These are phyloP conservation scores for Bullera alba DNA, from an alignment of 768 basidiomycete species.

Conservation along the genomic window DNA sequence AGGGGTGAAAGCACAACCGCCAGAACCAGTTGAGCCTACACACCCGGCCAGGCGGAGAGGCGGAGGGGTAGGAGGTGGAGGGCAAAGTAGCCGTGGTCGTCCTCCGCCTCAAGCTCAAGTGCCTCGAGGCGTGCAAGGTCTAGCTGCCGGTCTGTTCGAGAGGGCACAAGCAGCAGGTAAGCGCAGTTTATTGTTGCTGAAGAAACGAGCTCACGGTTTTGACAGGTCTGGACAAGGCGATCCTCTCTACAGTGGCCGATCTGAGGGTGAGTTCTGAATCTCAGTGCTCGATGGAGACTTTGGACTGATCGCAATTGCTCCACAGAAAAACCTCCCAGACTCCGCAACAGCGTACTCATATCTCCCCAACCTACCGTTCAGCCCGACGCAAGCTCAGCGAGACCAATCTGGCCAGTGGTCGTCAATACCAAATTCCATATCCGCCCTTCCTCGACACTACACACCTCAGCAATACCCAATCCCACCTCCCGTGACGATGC, in stretches of 20 bases:
- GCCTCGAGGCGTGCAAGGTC: slow-evolving; percentile 27
- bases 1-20: slow-evolving; percentile 53
- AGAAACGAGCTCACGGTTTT: not conserved
- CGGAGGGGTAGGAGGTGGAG: slow-evolving; percentile 16
- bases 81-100: slow-evolving; percentile 52
- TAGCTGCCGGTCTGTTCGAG: slow-evolving; percentile 43
- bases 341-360: slow-evolving; percentile 54
- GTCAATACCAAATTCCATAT: slow-evolving; percentile 17
- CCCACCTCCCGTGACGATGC: slow-evolving; percentile 6
- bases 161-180: slow-evolving; percentile 55
- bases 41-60: not conserved
- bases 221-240: slow-evolving; percentile 35
- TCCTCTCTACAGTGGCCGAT: slow-evolving; percentile 43
- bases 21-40: slow-evolving; percentile 43
- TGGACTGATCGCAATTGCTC: not conserved
- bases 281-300: not conserved
- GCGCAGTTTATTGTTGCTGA: slow-evolving; percentile 17
- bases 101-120: slow-evolving; percentile 1
- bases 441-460: slow-evolving; percentile 15
- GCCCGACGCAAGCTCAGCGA: slow-evolving; percentile 15
- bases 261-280: slow-evolving; percentile 27
- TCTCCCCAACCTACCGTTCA: slow-evolving; percentile 33
- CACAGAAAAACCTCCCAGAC: slow-evolving; percentile 77
- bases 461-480: slow-evolving; percentile 1
- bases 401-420: slow-evolving; percentile 16